Percentiles rank a stretch among this genome's conserved stretches.
These are phyloP conservation scores for Rhododendron vialii DNA, from an alignment of 148 eudicot genomes.

Conservation along the genomic window DNA sequence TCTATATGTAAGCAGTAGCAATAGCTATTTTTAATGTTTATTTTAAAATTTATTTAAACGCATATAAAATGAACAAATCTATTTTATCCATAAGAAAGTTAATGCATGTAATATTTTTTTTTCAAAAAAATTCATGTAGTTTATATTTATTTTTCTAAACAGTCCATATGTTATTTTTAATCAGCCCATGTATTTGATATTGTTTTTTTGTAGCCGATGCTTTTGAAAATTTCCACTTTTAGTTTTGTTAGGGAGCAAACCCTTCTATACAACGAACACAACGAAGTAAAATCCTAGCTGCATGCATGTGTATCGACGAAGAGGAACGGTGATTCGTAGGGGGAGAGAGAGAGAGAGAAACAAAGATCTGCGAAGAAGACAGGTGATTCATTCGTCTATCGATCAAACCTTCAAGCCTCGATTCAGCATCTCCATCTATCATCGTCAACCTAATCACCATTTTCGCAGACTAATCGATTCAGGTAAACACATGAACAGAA, in stretches of 20 bases:
- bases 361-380: neutral
- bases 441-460: neutral
- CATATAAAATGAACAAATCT: too few relatives aligned
- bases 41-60: too few relatives aligned
- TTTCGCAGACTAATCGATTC: neutral
- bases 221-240: neutral
- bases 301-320: neutral
- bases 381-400: neutral
- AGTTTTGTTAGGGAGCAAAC: too few relatives aligned
- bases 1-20: too few relatives aligned
- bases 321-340: neutral
- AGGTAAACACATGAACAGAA: neutral
- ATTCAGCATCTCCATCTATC: neutral
- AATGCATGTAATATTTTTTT: too few relatives aligned
- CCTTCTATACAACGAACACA: neutral
- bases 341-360: neutral
- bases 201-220: neutral
- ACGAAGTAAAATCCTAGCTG: neutral
- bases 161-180: too few relatives aligned
- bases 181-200: too few relatives aligned
- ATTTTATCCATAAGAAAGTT: too few relatives aligned
- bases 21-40: too few relatives aligned
- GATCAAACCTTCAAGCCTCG: neutral
- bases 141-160: too few relatives aligned
- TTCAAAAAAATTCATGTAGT: too few relatives aligned